These are phyloP conservation scores for Neopestalotiopsis clavispora DNA, from an alignment of 2,329 filamentous ascomycete species.

Conservation along the genomic window DNA sequence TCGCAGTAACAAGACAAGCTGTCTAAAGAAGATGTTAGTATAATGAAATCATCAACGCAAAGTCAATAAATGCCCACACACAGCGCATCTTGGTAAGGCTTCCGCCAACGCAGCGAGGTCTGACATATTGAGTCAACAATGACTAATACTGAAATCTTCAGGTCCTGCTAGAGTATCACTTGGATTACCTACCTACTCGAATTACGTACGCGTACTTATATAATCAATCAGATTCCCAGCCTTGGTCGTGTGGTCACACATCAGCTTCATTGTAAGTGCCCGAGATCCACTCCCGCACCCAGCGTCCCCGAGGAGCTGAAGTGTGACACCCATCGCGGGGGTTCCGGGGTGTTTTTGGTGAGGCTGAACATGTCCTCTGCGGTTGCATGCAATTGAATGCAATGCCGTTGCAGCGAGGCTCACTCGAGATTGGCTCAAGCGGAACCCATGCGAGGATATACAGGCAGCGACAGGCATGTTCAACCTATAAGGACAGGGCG, in stretches of 20 bases:
- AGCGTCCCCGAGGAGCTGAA: neutral
- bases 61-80: neutral
- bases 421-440: neutral
- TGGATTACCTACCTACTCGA: neutral
- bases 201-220: neutral
- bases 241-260: neutral
- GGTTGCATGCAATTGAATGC: neutral
- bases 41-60: neutral
- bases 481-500: no score
- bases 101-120: slow-evolving; percentile 11
- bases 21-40: slow-evolving; percentile 15
- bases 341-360: neutral
- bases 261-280: neutral
- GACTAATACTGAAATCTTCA: neutral
- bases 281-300: neutral
- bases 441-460: neutral
- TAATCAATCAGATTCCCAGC: neutral
- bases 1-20: slow-evolving; percentile 18
- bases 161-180: neutral
- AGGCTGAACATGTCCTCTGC: neutral
- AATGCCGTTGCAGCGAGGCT: neutral
- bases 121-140: slow-evolving; percentile 6
- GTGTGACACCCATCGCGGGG: neutral
- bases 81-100: slow-evolving; percentile 14
- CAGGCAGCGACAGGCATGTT: neutral